Evolutionary conservation across 2,329 filamentous ascomycete species (phyloP).

Genomic region (Harringtonia aguacate): DNA sequence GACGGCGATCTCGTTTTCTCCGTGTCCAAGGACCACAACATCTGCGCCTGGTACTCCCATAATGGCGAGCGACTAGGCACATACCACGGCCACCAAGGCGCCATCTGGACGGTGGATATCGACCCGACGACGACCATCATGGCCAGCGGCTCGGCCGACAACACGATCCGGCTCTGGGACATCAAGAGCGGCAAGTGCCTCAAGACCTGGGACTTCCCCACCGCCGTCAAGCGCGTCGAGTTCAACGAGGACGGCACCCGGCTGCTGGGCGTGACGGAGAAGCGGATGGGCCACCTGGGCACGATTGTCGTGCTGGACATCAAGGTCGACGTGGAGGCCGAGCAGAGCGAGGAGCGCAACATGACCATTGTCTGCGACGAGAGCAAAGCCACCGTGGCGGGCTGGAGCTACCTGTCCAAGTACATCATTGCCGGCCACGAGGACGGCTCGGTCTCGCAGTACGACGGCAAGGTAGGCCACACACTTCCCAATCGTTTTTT

Average conservation of each 20-base stretch:
- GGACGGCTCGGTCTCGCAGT: constrained; percentile 84
- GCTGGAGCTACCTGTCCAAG: constrained; percentile 87
- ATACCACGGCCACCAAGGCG: constrained; percentile 93
- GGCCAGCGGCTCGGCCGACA: constrained; percentile 93
- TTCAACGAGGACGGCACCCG: constrained; percentile 90
- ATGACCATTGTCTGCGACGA: constrained; percentile 88
- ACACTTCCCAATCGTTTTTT: too few relatives aligned
- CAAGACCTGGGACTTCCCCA: constrained; percentile 97
- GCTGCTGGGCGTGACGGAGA: constrained; percentile 91
- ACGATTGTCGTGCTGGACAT: constrained; percentile 92
- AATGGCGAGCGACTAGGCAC: constrained; percentile 97
- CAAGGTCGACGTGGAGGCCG: constrained; percentile 67
- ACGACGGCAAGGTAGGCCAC: constrained; percentile 66
- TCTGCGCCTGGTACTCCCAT: constrained; percentile 94
- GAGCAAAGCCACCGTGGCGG: constrained; percentile 94
- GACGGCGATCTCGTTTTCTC: constrained; percentile 63
- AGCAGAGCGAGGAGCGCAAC: constrained; percentile 73
- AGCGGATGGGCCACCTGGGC: constrained; percentile 92
- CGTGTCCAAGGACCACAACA: constrained; percentile 37
- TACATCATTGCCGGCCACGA: constrained; percentile 98
- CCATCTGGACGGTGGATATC: constrained; percentile 97
- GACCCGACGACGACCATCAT: constrained; percentile 86
- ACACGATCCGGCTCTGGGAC: constrained; percentile 96
- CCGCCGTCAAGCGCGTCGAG: constrained; percentile 94
- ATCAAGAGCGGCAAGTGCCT: constrained; percentile 84